Conservation (phyloP, 2,329 filamentous ascomycete species). For the Paecilomyces sp. region DNA sequence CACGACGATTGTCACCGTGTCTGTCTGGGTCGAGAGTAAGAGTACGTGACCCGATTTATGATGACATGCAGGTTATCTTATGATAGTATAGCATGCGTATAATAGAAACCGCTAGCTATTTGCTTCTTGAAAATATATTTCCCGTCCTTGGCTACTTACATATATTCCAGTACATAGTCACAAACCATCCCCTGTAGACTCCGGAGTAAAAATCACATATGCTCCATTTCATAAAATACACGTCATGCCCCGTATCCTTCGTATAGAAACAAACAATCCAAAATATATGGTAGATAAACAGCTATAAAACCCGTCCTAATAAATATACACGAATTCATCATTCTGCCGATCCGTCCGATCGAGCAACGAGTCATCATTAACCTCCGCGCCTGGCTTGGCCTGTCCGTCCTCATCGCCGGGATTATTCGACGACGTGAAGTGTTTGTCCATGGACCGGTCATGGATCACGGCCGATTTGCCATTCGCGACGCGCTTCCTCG, state of each 20-base stretch:
- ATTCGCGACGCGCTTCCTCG: slow-evolving; percentile 47
- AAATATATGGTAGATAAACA: background rate
- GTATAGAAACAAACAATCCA: background rate
- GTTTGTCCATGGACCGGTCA: slow-evolving; percentile 54
- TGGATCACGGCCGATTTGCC: slow-evolving; percentile 55
- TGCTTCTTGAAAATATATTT: background rate
- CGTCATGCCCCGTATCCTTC: background rate
- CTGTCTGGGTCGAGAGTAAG: slow-evolving; percentile 12
- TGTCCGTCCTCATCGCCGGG: slow-evolving; percentile 16
- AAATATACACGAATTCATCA: slow-evolving; percentile 61
- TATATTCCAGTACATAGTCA: background rate
- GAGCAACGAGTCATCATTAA: slow-evolving; percentile 48
- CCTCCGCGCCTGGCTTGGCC: slow-evolving; percentile 8
- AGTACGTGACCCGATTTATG: background rate
- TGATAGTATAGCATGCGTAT: background rate
- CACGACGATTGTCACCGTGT: slow-evolving; percentile 58
- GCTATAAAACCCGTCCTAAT: slow-evolving; percentile 24
- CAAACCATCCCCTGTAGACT: background rate
- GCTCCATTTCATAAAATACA: background rate
- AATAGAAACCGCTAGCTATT: background rate
- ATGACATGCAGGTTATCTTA: background rate
- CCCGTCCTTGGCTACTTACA: background rate
- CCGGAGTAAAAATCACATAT: background rate
- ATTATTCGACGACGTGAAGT: slow-evolving; percentile 27
- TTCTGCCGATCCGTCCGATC: slow-evolving; percentile 61